Conservation (phyloP, 2,329 filamentous ascomycete genomes). For the Pseudocercospora cruenta region DNA sequence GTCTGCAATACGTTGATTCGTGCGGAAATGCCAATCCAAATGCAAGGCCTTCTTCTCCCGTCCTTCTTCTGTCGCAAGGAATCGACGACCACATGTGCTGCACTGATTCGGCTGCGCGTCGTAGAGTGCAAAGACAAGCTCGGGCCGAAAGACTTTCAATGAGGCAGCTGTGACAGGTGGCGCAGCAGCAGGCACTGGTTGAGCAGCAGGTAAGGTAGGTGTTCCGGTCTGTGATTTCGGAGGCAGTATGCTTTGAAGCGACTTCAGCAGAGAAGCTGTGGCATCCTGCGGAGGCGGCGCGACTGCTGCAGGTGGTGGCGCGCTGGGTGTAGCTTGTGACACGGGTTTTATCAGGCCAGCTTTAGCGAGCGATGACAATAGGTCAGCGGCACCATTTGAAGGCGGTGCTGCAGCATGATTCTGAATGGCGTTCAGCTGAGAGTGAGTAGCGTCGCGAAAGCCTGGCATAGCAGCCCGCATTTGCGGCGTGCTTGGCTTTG, state of each 20-base stretch:
- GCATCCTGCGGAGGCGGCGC: conserved; percentile 22
- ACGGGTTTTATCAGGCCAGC: conserved; percentile 32
- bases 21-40: conserved; percentile 97
- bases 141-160: conserved; percentile 62
- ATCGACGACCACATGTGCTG: conserved; percentile 87
- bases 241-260: conserved; percentile 33
- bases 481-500: conserved; percentile 43
- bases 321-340: conserved; percentile 16
- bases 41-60: conserved; percentile 85
- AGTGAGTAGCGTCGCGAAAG: conserved; percentile 35
- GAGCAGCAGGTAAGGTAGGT: conserved; percentile 21
- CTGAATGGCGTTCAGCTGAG: conserved; percentile 38
- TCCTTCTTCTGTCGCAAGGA: conserved; percentile 75
- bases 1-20: conserved; percentile 85
- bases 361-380: conserved; percentile 37
- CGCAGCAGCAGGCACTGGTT: conserved; percentile 4
- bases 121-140: conserved; percentile 75
- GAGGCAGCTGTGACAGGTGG: conserved; percentile 32
- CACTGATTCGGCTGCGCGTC: conserved; percentile 84
- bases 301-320: conserved; percentile 15
- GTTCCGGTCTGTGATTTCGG: conserved; percentile 28
- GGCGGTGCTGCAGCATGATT: conserved; percentile 33
- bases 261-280: conserved; percentile 32
- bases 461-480: conserved; percentile 38
- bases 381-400: conserved; percentile 21